These are phyloP conservation scores for Alnus glutinosa DNA, from an alignment of 306 rosid species.

Conservation along the genomic window DNA sequence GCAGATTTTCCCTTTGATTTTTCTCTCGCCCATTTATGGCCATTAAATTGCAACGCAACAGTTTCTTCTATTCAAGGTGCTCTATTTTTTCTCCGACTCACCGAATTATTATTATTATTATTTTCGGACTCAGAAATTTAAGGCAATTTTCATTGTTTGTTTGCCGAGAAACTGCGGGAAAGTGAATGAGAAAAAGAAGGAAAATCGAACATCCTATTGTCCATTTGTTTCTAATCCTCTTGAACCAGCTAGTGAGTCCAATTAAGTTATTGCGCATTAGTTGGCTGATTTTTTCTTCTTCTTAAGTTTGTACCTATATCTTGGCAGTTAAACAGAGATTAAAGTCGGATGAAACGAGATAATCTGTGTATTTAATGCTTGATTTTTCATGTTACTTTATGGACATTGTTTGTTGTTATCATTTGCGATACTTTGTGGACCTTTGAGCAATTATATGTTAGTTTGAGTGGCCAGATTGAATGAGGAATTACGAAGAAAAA, in stretches of 20 bases:
- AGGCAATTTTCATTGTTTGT: constrained; percentile 24
- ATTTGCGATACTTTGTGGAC: neutral
- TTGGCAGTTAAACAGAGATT: neutral
- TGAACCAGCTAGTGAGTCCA: neutral
- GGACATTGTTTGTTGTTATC: neutral
- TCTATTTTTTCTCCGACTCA: constrained; percentile 1
- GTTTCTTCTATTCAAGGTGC: constrained; percentile 65
- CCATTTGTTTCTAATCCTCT: neutral
- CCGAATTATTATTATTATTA: neutral
- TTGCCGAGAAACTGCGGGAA: constrained; percentile 10
- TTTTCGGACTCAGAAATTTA: neutral
- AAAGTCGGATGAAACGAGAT: neutral
- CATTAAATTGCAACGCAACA: constrained; percentile 48
- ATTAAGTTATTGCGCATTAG: neutral
- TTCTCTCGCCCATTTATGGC: constrained; percentile 49
- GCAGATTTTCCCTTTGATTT: constrained; percentile 19
- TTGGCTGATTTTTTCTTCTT: neutral
- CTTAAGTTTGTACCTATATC: neutral
- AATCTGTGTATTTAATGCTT: neutral
- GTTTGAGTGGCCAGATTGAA: neutral
- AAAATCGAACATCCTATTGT: neutral
- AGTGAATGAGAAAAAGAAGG: neutral
- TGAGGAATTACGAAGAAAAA: neutral
- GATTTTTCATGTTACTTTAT: neutral
- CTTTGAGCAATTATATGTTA: neutral